phyloP scores from a whole-genome alignment of 331 rosid species.

The Malus hybrid region DNA sequence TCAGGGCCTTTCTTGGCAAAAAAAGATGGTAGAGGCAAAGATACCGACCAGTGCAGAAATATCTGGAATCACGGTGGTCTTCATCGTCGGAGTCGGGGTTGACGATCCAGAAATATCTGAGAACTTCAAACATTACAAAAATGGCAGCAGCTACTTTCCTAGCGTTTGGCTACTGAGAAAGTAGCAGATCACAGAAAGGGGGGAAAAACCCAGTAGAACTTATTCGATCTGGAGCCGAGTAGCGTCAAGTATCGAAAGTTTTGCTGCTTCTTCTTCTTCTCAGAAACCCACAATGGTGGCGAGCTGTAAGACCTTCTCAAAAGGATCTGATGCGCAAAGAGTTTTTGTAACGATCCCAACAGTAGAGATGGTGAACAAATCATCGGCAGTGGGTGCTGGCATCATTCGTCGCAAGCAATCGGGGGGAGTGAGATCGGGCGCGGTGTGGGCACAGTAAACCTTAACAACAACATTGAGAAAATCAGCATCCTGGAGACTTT shows the following conservation, averaged over 20 bases:
- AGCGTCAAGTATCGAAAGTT: neutral
- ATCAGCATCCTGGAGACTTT: conserved; percentile 50
- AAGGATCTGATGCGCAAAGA: neutral
- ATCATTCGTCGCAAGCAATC: neutral
- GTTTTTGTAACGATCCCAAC: conserved; percentile 1
- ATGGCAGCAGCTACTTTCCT: too few species aligned
- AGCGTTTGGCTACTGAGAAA: too few species aligned
- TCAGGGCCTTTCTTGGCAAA: too few species aligned
- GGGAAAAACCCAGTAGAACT: too few species aligned
- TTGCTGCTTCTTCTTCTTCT: neutral
- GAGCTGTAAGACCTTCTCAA: neutral
- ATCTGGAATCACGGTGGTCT: too few species aligned
- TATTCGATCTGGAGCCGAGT: neutral
- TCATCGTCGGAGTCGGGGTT: too few species aligned
- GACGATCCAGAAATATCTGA: too few species aligned
- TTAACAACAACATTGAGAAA: conserved; percentile 93
- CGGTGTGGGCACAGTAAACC: conserved; percentile 97
- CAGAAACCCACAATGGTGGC: neutral
- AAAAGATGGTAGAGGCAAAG: too few species aligned
- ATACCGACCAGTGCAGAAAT: too few species aligned
- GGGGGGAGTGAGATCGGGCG: neutral
- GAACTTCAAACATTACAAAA: too few species aligned
- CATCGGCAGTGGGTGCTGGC: too few species aligned
- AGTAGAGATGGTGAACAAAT: neutral
- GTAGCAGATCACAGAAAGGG: too few species aligned